Percentiles rank a stretch among this genome's conserved stretches.
These are phyloP conservation scores for Xylaria sp. DNA, from an alignment of 2,329 filamentous ascomycete genomes.

Conservation along the genomic window DNA sequence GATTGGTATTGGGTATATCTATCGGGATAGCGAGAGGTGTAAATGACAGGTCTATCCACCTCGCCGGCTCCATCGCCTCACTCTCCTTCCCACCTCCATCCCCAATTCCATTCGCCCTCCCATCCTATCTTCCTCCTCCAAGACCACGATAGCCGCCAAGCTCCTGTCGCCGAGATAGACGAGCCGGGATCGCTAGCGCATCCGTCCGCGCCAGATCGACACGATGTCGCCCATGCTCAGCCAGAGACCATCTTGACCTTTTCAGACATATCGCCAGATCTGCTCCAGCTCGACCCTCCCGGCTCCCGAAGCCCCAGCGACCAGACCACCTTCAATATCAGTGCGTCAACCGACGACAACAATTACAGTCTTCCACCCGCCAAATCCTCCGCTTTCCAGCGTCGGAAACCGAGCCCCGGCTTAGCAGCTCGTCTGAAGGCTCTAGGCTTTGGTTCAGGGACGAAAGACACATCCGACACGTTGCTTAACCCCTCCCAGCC, in stretches of 20 bases:
- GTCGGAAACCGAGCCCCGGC: slow-evolving; percentile 70
- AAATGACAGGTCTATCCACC: slow-evolving; percentile 39
- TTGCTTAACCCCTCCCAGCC: slow-evolving; percentile 44
- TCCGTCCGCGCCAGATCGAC: slow-evolving; percentile 38
- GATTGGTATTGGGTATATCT: slow-evolving; percentile 30
- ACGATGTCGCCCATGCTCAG: slow-evolving; percentile 46
- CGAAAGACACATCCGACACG: slow-evolving; percentile 49
- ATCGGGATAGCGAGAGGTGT: slow-evolving; percentile 26
- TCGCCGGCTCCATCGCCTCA: slow-evolving; percentile 37
- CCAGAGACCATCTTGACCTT: slow-evolving; percentile 51
- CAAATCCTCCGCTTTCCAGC: slow-evolving; percentile 46
- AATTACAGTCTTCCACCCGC: slow-evolving; percentile 41
- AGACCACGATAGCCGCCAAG: not conserved
- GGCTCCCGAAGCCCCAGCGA: slow-evolving; percentile 34
- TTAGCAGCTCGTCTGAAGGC: slow-evolving; percentile 73
- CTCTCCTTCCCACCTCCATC: slow-evolving; percentile 19
- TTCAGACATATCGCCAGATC: slow-evolving; percentile 55
- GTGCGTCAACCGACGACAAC: slow-evolving; percentile 41
- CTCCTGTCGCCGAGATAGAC: slow-evolving; percentile 19
- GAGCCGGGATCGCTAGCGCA: slow-evolving; percentile 39
- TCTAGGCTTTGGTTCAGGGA: slow-evolving; percentile 65
- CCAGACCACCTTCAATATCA: slow-evolving; percentile 38
- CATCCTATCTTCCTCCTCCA: not conserved
- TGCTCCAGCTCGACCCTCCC: slow-evolving; percentile 52
- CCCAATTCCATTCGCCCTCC: slow-evolving; percentile 7